Evolutionary conservation across 2,329 filamentous ascomycete species (phyloP), one percentile per base, ranked within the genome.

Genomic region (Fusarium albidum): DNA sequence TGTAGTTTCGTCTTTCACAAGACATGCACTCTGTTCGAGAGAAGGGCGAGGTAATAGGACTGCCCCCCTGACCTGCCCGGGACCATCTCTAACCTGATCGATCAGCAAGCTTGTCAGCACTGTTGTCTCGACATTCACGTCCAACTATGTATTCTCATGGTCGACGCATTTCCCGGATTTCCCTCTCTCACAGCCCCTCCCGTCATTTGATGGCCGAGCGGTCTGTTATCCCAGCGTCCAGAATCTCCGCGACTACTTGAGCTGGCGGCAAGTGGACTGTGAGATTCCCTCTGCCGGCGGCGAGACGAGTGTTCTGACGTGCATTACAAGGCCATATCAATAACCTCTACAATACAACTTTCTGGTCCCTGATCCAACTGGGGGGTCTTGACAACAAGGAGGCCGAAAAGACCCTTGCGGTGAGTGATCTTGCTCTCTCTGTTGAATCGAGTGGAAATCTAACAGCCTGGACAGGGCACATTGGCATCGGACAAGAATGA

Each of bases 181-280:
- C 14, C 83, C 86, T 6, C 78, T 98, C 27, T 84, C 87, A 11
- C 77, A 87, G 5, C 90, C 91, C 5, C 77, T 96, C 11, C 95
- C 95, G 1, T 94, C 89, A 6, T 99, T 99, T 69, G 95, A 99
- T 73, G 94, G 93, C 1, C 82, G 95, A 43, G 92, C 92, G 13
- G 92, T 99, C 4, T 87, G 89, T 70, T 99, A 98, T 74, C 95
- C 95, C 0, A 90, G 84, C 49, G 81, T 89, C 7, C 81, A 83
- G 65, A 96, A 96, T 71, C 75, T 99, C 62, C 82, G 93, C 21
- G 95, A 99, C 76, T 99, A 99, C 73, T 86, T 99, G 81, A 93
- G 90, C 70, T 99, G 95, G 95, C 84, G 95, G 65, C 95, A 99
- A 74, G 95, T 91, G 35, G 95, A 99, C 72, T 98, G 95, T 95